Conservation (phyloP, 371 early-diverging fungal genomes). For the Smittium culicis region DNA sequence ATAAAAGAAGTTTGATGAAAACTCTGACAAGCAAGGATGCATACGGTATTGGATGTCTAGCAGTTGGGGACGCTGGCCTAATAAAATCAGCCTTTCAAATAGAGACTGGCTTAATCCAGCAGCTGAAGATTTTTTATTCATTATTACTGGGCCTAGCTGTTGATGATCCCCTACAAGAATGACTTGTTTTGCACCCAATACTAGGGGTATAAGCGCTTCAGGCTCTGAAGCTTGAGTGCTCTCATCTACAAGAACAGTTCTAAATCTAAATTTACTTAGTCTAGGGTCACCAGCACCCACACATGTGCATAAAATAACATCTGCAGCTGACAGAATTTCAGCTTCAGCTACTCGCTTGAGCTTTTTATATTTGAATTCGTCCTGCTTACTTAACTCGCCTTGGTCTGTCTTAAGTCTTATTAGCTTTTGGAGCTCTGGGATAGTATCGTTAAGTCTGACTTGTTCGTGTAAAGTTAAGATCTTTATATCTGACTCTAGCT, state of each 20-base stretch:
- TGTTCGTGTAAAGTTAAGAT: conserved; percentile 90
- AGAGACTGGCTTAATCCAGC: conserved; percentile 91
- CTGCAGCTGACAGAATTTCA: conserved; percentile 81
- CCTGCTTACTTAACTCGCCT: conserved; percentile 74
- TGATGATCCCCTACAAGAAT: conserved; percentile 98
- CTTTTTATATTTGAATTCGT: conserved; percentile 69
- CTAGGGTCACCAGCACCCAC: conserved; percentile 96
- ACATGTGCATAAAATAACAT: conserved; percentile 97
- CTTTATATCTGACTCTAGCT: conserved; percentile 77
- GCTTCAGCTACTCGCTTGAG: conserved; percentile 71
- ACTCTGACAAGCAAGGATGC: conserved; percentile 95
- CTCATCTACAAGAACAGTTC: conserved; percentile 94
- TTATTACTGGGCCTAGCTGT: conserved; percentile 95
- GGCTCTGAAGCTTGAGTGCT: conserved; percentile 97
- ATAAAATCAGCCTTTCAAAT: conserved; percentile 89
- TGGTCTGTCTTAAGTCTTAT: conserved; percentile 69
- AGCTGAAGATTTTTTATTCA: conserved; percentile 90
- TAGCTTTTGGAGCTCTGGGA: conserved; percentile 81
- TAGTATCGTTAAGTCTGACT: conserved; percentile 80
- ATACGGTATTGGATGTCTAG: conserved; percentile 97
- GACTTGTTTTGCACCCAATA: conserved; percentile 85
- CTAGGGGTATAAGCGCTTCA: conserved; percentile 93
- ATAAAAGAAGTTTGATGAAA: conserved; percentile 98
- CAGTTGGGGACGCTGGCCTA: conserved; percentile 85
- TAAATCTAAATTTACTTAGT: conserved; percentile 69